Conservation (phyloP, 1,284 basidiomycete species). For the Cutaneotrichosporon cutaneum region DNA sequence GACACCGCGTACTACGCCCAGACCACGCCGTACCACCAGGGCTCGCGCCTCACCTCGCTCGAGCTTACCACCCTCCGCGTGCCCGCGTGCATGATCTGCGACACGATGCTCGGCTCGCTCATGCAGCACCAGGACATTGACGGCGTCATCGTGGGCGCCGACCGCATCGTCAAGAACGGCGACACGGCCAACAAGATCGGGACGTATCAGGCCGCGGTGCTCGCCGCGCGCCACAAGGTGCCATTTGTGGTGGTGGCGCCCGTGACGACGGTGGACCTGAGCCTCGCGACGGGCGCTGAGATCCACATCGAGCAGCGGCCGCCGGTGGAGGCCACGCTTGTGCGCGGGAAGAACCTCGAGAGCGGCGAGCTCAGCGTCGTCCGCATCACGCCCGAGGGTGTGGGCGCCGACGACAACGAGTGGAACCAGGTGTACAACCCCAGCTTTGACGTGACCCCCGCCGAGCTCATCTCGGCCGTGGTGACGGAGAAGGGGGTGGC, state of each 20-base stretch:
- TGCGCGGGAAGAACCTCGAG: slow-evolving; percentile 62
- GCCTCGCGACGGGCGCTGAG: slow-evolving; percentile 69
- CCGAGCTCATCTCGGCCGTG: slow-evolving; percentile 64
- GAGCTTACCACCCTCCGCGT: slow-evolving; percentile 79
- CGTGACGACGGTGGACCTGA: slow-evolving; percentile 80
- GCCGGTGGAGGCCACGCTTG: slow-evolving; percentile 77
- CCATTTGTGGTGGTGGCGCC: slow-evolving; percentile 89
- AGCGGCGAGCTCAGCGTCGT: slow-evolving; percentile 49
- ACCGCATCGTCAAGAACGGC: slow-evolving; percentile 81
- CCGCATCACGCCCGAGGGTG: slow-evolving; percentile 51
- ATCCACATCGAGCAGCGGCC: slow-evolving; percentile 91
- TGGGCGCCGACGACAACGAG: slow-evolving; percentile 42
- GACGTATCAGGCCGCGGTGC: slow-evolving; percentile 84
- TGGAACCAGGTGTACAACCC: slow-evolving; percentile 74
- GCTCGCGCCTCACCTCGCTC: slow-evolving; percentile 69
- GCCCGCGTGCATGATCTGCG: slow-evolving; percentile 85
- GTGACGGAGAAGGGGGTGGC: slow-evolving; percentile 87
- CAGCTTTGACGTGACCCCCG: slow-evolving; percentile 89
- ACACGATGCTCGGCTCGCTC: slow-evolving; percentile 89
- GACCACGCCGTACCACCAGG: slow-evolving; percentile 87
- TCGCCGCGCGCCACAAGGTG: slow-evolving; percentile 77
- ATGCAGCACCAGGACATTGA: slow-evolving; percentile 84
- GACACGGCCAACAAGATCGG: slow-evolving; percentile 96
- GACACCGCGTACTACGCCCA: slow-evolving; percentile 84
- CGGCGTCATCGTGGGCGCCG: slow-evolving; percentile 81